Conservation (phyloP, 345 rosid species). For the Tarenaya hassleriana region DNA sequence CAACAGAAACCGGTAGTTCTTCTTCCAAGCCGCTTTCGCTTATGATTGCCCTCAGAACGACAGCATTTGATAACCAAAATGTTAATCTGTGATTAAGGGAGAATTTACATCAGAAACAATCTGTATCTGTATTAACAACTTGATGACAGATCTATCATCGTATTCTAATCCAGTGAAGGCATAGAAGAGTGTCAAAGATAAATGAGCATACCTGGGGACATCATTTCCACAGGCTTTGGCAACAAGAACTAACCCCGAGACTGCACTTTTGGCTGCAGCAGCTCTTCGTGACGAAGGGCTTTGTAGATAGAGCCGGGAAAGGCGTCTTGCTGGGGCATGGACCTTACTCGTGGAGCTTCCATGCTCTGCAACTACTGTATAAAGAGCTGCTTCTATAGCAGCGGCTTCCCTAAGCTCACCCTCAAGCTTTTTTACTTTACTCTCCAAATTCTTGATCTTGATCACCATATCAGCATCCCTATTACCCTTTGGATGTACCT, state of each 20-base stretch:
- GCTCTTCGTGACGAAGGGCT: slow-evolving; percentile 48
- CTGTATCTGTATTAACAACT: slow-evolving; percentile 7
- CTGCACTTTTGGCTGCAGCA: slow-evolving; percentile 70
- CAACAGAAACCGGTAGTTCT: slow-evolving; percentile 32
- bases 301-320: slow-evolving; percentile 76
- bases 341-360: slow-evolving; percentile 85
- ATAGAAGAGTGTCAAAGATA: background rate
- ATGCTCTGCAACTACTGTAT: slow-evolving; percentile 82
- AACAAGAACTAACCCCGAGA: slow-evolving; percentile 70
- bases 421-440: slow-evolving; percentile 65
- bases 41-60: slow-evolving; percentile 64
- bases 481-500: slow-evolving; percentile 41
- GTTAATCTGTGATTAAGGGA: slow-evolving; percentile 53
- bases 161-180: too few species aligned
- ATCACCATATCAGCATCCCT: slow-evolving; percentile 39
- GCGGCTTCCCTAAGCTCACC: slow-evolving; percentile 91
- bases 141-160: too few species aligned
- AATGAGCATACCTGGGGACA: slow-evolving; percentile 66
- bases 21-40: slow-evolving; percentile 37
- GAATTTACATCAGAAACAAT: background rate
- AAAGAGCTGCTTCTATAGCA: slow-evolving; percentile 80
- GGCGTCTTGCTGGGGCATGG: slow-evolving; percentile 94
- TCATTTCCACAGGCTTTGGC: slow-evolving; percentile 97
- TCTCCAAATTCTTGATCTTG: slow-evolving; percentile 65
- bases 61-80: slow-evolving; percentile 87